phyloP scores from a whole-genome alignment of 1,139 yeast genomes.

The Saccharomyces hybrid region DNA sequence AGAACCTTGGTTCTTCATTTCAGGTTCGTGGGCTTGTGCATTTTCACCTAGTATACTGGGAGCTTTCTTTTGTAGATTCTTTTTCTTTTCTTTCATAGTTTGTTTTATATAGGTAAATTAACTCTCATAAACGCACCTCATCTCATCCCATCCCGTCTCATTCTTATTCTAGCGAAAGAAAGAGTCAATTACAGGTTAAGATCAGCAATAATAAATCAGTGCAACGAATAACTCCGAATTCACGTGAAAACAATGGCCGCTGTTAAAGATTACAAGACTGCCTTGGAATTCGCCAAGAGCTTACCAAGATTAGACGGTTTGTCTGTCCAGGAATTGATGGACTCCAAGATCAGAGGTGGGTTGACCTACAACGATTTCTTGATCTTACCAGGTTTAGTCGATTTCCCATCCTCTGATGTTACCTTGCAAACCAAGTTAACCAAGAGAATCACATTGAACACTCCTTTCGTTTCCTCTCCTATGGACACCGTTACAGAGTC shows the following conservation, averaged over 20 bases:
- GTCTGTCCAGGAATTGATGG: conserved; percentile 76
- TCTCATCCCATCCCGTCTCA: not conserved
- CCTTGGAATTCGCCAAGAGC: conserved; percentile 56
- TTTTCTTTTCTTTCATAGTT: not conserved
- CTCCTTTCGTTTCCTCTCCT: conserved; percentile 95
- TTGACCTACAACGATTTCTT: conserved; percentile 94
- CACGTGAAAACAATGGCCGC: not conserved
- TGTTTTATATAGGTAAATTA: not conserved
- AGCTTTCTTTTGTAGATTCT: not conserved
- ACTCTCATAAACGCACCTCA: not conserved
- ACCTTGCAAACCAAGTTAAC: conserved; percentile 78
- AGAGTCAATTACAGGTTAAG: not conserved
- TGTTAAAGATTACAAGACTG: conserved; percentile 47
- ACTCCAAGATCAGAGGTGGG: conserved; percentile 87
- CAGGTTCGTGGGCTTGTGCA: conserved; percentile 1
- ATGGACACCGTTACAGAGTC: conserved; percentile 99
- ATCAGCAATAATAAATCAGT: not conserved
- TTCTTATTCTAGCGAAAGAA: not conserved
- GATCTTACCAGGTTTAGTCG: conserved; percentile 89
- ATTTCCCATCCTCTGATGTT: conserved; percentile 75
- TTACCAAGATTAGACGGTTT: conserved; percentile 79
- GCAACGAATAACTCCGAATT: not conserved
- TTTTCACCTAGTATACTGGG: not conserved
- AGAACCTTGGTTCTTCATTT: not conserved
- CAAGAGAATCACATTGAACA: conserved; percentile 79